Percentiles rank a stretch among this genome's conserved stretches.
phyloP scores from a whole-genome alignment of 371 early-diverging fungal genomes.

The Apophysomyces variabilis region DNA sequence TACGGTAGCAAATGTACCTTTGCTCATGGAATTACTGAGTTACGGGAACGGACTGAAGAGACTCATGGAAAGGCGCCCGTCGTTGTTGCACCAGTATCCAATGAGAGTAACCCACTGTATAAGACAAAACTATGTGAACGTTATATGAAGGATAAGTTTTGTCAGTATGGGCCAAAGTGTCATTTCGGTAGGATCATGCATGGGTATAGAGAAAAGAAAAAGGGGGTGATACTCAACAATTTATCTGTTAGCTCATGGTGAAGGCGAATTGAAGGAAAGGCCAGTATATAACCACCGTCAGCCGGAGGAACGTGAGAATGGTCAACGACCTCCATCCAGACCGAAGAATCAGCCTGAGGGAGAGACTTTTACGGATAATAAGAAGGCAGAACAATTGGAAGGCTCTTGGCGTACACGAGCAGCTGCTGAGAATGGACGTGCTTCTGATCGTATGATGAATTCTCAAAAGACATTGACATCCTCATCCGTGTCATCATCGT shows the following conservation, averaged over 20 bases:
- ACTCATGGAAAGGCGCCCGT: slow-evolving; percentile 37
- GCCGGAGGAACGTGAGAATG: slow-evolving; percentile 10
- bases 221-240: not conserved
- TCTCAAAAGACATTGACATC: not conserved
- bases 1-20: slow-evolving; percentile 83
- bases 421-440: not conserved
- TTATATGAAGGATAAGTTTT: slow-evolving; percentile 76
- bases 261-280: slow-evolving; percentile 29
- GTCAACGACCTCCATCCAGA: slow-evolving; percentile 25
- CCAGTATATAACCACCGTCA: slow-evolving; percentile 26
- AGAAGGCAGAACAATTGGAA: slow-evolving; percentile 8
- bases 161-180: slow-evolving; percentile 85
- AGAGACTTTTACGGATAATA: slow-evolving; percentile 20
- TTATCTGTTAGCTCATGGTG: slow-evolving; percentile 26
- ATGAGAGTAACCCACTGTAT: slow-evolving; percentile 68
- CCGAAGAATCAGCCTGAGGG: slow-evolving; percentile 27
- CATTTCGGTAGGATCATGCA: slow-evolving; percentile 67
- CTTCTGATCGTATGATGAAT: not conserved
- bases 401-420: slow-evolving; percentile 25
- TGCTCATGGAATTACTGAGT: slow-evolving; percentile 82
- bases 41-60: slow-evolving; percentile 66
- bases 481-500: not conserved
- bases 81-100: not conserved
- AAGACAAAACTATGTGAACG: slow-evolving; percentile 87
- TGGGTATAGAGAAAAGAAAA: not conserved